Evolutionary conservation across 441 rosid species (phyloP), one percentile per base, ranked within the genome.

Genomic region (Populus tomentosa): DNA sequence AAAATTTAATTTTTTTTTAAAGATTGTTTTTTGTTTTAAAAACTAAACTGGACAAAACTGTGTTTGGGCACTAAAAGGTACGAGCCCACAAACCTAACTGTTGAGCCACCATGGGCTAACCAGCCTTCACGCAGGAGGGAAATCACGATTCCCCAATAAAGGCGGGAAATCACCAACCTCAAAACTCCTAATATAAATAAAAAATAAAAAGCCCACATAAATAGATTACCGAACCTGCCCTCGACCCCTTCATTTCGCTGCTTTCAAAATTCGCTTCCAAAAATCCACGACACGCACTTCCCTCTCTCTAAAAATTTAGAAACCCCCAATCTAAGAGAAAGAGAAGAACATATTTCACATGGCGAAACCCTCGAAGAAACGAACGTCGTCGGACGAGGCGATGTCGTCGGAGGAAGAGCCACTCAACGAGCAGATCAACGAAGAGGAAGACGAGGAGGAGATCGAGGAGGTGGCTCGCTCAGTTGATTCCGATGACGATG

Each of bases 391-490:
- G 75, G 94, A 91, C 56, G 98, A 95, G 6, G 87, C 80, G 36
- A 63, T 82, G 24, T 89, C 92, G 16, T 92, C 92, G 20, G 91
- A 87, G 78, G 90, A 88, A 78, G 94, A 89, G 84, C 90, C 80
- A 50, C 75, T 86, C 72, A 81, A 92, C 84, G 88, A 91, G 56
- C 97, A 88, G 85, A 85, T 86, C 83, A 85, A 88, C 81, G 97
- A 86, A 33, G 98, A 91, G 65, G 97, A 88, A 18, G 98, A 95
- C 28, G 97, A 92, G 76, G 98, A 94, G 88, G 99, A 94, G 88
- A 87, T 94, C 28, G 92, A 92, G 80, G 99, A 98, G 72, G 98
- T 96, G 20, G 97, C 94, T 83, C 97, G 95, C 76, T 82, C 95
- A 26, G 97, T 89, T 3, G 91, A 77, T 33, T 87, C 91, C 46